Evolutionary conservation across 2,329 filamentous ascomycete genomes (phyloP), one percentile per base, ranked within the genome.

Genomic region (Shiraia bambusicola): DNA sequence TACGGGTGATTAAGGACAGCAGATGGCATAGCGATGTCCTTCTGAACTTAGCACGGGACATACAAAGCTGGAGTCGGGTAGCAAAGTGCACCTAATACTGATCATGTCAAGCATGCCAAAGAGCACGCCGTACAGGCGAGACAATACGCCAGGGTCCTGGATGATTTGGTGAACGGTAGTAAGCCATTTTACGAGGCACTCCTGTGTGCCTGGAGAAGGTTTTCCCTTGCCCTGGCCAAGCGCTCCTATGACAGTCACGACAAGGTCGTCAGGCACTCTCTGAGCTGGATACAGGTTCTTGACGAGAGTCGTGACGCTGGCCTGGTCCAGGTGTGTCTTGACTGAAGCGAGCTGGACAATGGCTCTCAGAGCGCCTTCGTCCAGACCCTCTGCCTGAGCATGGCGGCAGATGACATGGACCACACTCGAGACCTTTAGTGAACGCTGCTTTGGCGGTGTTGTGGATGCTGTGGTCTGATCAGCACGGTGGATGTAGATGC

Each of bases 61-160:
- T 19, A 25, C 27, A 28, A 24, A 3, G 30, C 38, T 35, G 43
- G 39, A 40, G 29, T 37, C 45, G 28, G 35, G 28, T n/a, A n/a
- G n/a, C 33, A 28, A 30, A 33, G 34, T 49, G 71, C 51, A 86
- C 77, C 87, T 79, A 46, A 90, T 79, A 44, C 82, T 86, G 36
- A 88, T 84, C 58, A 88, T 92, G 59, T 94, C 87, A 5, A 95
- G 76, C 50, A 92, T 73, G 50, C 88, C 88, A 63, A 95, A 95
- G 3, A 95, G 68, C 13, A 92, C 80, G 0, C 82, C 76, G 58
- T 94, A 95, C 2, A 86, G 72, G 47, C 82, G 83, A 4, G 83
- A 83, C 34, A 95, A 68, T 7, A 84, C 71, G 6, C 71, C 72
- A 32, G 79, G 76, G 28, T 82, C 78, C 39, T 87, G 81, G 14